Evolutionary conservation across 106 monocot species (phyloP), one percentile per base, ranked within the genome.

Genomic region (Posidonia australis): DNA sequence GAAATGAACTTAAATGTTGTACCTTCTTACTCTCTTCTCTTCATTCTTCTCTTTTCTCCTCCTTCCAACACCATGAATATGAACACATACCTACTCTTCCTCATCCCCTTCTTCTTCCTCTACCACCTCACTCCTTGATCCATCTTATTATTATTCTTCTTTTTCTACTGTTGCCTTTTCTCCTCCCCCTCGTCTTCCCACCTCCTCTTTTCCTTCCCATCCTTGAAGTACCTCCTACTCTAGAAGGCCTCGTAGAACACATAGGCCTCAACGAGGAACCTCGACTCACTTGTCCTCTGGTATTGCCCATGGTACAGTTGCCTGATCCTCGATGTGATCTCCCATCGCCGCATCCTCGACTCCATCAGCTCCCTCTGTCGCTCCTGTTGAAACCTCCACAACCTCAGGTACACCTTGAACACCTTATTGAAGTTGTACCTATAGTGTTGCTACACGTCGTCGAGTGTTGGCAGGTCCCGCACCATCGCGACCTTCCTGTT

Each of bases 311-410:
- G 87, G 82, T 96, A 90, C 51, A 96, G 76, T 76, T 96, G 94
- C 44, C 90, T 90, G 87, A 96, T 96, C 64, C 90, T 77, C 46
- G 94, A 96, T 16, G 94, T 90, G 69, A 96, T 96, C 72, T 96
- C 94, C 74, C 77, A 78, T 28, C 94, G 79, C 17, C 69, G 65
- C 45, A 96, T 76, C 29, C 94, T 90, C n/a, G n/a, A n/a, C n/a
- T n/a, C n/a, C n/a, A n/a, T n/a, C n/a, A n/a, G n/a, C n/a, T n/a
- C n/a, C n/a, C n/a, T n/a, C n/a, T n/a, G n/a, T n/a, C n/a, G n/a
- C n/a, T n/a, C n/a, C n/a, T n/a, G n/a, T n/a, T n/a, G n/a, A n/a
- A n/a, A n/a, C n/a, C n/a, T n/a, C n/a, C n/a, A n/a, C n/a, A n/a
- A n/a, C n/a, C n/a, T n/a, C n/a, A n/a, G n/a, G n/a, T n/a, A n/a